Percentiles rank a stretch among this genome's conserved stretches.
phyloP scores from a whole-genome alignment of 2,329 filamentous ascomycete genomes.

The Aspergillus cejpii region DNA sequence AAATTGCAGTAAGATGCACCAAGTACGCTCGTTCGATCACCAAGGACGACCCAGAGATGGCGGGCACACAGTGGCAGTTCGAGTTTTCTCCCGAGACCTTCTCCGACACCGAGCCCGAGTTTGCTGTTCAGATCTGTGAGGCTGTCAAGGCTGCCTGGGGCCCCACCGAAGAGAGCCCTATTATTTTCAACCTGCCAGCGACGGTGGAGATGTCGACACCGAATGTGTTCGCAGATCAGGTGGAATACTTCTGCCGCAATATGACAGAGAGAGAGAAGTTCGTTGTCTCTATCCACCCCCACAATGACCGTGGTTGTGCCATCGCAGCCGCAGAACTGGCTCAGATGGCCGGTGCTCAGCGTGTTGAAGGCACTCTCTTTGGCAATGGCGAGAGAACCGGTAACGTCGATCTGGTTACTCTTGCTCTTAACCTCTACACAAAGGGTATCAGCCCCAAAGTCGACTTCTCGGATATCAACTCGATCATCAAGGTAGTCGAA shows the following conservation, averaged over 20 bases:
- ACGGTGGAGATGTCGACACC: constrained; percentile 93
- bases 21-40: constrained; percentile 83
- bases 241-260: constrained; percentile 88
- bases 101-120: constrained; percentile 82
- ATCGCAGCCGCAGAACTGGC: constrained; percentile 85
- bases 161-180: constrained; percentile 67
- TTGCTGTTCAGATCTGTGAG: constrained; percentile 74
- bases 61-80: constrained; percentile 52
- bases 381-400: constrained; percentile 94
- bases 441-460: constrained; percentile 79
- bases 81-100: constrained; percentile 58
- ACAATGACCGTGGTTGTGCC: constrained; percentile 89
- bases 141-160: constrained; percentile 93
- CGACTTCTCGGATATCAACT: constrained; percentile 84
- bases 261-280: constrained; percentile 81
- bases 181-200: constrained; percentile 95
- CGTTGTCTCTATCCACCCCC: constrained; percentile 82
- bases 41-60: constrained; percentile 59
- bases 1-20: constrained; percentile 76
- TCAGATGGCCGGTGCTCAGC: constrained; percentile 92
- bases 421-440: constrained; percentile 89
- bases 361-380: constrained; percentile 90
- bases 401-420: constrained; percentile 89
- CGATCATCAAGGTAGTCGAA: constrained; percentile 83
- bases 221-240: constrained; percentile 92